These are phyloP conservation scores for Starmerella davenportii DNA, from an alignment of 805 yeast species.

Conservation along the genomic window DNA sequence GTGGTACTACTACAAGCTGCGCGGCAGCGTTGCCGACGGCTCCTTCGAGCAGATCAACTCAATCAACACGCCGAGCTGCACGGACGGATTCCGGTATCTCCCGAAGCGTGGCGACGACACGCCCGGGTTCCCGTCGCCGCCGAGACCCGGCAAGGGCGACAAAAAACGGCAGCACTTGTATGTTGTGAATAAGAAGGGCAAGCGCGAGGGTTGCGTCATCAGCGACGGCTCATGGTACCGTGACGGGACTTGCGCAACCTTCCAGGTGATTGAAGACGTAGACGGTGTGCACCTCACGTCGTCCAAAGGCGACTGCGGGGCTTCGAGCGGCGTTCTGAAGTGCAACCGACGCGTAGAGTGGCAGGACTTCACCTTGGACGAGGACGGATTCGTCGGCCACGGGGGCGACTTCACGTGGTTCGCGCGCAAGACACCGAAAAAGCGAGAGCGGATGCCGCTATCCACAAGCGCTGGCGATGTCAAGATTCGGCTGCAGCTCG, in stretches of 20 bases:
- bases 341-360: conserved; percentile 26
- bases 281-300: conserved; percentile 60
- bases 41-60: conserved; percentile 44
- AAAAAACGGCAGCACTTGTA: background rate
- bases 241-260: conserved; percentile 72
- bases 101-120: conserved; percentile 40
- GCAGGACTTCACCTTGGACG: conserved; percentile 40
- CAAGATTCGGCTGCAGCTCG: background rate
- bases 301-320: conserved; percentile 55
- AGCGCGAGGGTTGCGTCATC: conserved; percentile 50
- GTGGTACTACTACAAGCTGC: conserved; percentile 66
- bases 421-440: conserved; percentile 29
- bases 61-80: conserved; percentile 41
- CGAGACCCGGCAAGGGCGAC: conserved; percentile 20
- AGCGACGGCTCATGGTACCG: conserved; percentile 73
- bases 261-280: conserved; percentile 36
- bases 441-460: conserved; percentile 33
- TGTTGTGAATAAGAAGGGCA: conserved; percentile 22
- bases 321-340: conserved; percentile 19
- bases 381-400: conserved; percentile 33
- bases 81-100: conserved; percentile 49
- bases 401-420: conserved; percentile 52
- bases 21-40: conserved; percentile 56
- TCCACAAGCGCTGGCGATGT: conserved; percentile 12
- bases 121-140: conserved; percentile 26